phyloP scores from a whole-genome alignment of 1,139 yeast genomes.

The Petasospora rhodanensis region DNA sequence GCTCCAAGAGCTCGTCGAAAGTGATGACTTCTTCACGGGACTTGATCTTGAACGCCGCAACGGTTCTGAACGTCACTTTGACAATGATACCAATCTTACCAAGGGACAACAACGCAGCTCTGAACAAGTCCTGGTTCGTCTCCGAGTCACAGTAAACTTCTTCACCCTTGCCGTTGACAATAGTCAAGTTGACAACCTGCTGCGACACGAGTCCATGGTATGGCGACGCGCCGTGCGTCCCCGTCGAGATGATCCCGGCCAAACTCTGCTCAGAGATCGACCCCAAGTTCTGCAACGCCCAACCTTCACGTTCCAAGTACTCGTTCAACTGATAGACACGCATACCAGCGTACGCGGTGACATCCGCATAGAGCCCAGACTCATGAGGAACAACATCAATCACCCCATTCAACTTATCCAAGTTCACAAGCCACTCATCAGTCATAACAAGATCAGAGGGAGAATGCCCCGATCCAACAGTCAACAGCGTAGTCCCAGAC shows the following conservation, averaged over 20 bases:
- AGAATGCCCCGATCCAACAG: constrained; percentile 93
- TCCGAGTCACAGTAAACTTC: constrained; percentile 64
- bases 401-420: constrained; percentile 67
- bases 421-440: constrained; percentile 79
- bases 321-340: constrained; percentile 76
- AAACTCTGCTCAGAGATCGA: constrained; percentile 91
- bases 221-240: constrained; percentile 94
- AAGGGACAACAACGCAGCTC: constrained; percentile 80
- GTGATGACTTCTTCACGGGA: constrained; percentile 78
- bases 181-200: constrained; percentile 72
- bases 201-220: constrained; percentile 88
- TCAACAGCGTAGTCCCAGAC: constrained; percentile 63
- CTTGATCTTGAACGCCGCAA: constrained; percentile 78
- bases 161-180: constrained; percentile 73
- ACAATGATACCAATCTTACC: constrained; percentile 92
- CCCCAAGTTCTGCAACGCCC: constrained; percentile 88
- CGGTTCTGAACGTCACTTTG: constrained; percentile 79
- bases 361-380: constrained; percentile 71
- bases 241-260: constrained; percentile 93
- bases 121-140: constrained; percentile 65
- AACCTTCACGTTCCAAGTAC: constrained; percentile 53
- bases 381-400: constrained; percentile 38
- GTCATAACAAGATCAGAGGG: constrained; percentile 92
- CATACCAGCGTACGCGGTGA: constrained; percentile 90
- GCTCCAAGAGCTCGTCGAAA: constrained; percentile 62